These are phyloP conservation scores for Tylopilus plumbeoviolaceoides DNA, from an alignment of 768 basidiomycete species.

Conservation along the genomic window DNA sequence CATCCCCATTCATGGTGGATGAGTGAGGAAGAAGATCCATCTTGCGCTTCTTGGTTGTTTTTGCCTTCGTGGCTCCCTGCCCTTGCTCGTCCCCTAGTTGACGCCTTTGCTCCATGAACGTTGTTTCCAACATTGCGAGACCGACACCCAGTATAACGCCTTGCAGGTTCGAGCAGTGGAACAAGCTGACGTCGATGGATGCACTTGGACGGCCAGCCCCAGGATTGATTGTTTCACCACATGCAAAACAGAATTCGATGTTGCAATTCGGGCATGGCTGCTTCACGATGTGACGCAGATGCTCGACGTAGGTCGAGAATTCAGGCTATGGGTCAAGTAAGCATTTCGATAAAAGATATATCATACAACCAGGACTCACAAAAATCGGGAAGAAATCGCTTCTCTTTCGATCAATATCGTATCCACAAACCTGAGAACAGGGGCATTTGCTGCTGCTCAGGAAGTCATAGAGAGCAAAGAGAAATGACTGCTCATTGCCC, in stretches of 20 bases:
- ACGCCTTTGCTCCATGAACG: conserved; percentile 55
- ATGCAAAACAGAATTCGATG: conserved; percentile 66
- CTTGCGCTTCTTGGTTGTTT: conserved; percentile 41
- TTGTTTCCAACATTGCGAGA: conserved; percentile 76
- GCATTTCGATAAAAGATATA: conserved; percentile 3
- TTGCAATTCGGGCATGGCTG: conserved; percentile 62
- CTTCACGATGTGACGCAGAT: conserved; percentile 54
- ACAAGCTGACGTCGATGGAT: conserved; percentile 54
- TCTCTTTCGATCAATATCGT: conserved; percentile 54
- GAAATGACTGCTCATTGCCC: conserved; percentile 82
- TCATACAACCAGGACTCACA: conserved; percentile 45
- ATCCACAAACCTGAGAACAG: conserved; percentile 77
- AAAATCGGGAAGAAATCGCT: conserved; percentile 80
- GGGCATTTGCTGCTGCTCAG: conserved; percentile 57
- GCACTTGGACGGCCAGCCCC: conserved; percentile 43
- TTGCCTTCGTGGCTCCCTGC: conserved; percentile 24
- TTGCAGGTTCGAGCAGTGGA: conserved; percentile 88
- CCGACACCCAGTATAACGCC: conserved; percentile 91
- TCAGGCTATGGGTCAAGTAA: conserved; percentile 47
- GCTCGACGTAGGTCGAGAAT: conserved; percentile 65
- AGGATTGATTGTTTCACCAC: conserved; percentile 59
- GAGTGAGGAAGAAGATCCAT: conserved; percentile 26
- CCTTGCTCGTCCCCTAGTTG: conserved; percentile 28
- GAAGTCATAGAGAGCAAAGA: conserved; percentile 81
- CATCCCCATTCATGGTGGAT: conserved; percentile 33